A percentile compares a stretch with the other conserved stretches of the same genome.
phyloP scores from a whole-genome alignment of 306 rosid species.

The Inga oerstediana region DNA sequence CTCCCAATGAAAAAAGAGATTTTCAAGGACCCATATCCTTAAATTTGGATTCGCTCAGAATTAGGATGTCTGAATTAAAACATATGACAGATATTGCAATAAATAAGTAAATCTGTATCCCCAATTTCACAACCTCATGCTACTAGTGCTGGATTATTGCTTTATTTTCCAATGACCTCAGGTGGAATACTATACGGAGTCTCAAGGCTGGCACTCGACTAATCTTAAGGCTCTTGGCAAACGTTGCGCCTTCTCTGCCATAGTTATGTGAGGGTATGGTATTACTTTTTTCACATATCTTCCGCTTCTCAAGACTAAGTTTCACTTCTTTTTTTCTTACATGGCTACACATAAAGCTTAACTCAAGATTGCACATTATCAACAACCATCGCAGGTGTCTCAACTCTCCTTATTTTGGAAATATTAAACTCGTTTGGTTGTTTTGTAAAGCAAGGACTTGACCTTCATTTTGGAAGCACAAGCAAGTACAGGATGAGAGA shows the following conservation, averaged over 20 bases:
- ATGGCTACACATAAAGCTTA: background rate
- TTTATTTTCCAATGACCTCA: conserved; percentile 3
- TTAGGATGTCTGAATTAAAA: background rate
- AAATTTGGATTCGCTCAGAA: background rate
- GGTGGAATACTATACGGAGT: conserved; percentile 55
- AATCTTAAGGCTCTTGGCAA: conserved; percentile 47
- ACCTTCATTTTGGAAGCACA: background rate
- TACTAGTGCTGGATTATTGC: background rate
- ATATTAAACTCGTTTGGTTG: background rate
- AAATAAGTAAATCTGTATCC: background rate
- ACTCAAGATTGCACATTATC: background rate
- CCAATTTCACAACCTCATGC: background rate
- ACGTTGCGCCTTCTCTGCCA: conserved; percentile 47
- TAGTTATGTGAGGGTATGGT: conserved; percentile 33
- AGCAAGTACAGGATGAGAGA: background rate
- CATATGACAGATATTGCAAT: background rate
- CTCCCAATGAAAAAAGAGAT: background rate
- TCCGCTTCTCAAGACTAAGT: background rate
- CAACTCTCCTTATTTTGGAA: background rate
- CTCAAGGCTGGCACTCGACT: conserved; percentile 44
- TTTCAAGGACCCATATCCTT: background rate
- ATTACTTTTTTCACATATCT: background rate
- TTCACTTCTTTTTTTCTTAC: background rate
- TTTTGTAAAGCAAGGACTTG: background rate
- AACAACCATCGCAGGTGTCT: background rate